Evolutionary conservation across 768 basidiomycete genomes (phyloP), one percentile per base, ranked within the genome.

Genomic region (Pholiota microspora): DNA sequence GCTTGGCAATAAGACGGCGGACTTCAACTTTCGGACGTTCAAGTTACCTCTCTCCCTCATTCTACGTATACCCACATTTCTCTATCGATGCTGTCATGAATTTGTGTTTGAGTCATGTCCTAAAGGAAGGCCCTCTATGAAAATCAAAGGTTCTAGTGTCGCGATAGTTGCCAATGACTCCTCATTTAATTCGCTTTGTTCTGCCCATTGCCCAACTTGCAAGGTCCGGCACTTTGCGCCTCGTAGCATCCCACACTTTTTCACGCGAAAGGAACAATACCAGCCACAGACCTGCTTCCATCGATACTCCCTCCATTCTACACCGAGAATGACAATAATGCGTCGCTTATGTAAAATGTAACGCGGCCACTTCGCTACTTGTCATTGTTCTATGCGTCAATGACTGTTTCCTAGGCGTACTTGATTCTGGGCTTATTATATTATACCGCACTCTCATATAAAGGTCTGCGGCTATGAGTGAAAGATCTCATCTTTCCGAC

Each of bases 271-370:
- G 36, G 45, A 54, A 32, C 38, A 42, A 38, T 42, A 40, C 29
- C 21, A 16, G 32, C 36, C 27, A 38, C 50, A 16, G 42, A 46
- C 38, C 21, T 35, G 25, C 15, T 45, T 49, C 21, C 4, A 45
- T 49, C 13, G 49, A 9, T 23, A 18, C 21, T 32, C 28, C 38
- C 50, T 47, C 25, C 48, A 51, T 38, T 48, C 53, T 50, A 31
- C 28, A 42, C 60, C 45, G 42, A 29, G 40, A 47, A 53, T 48
- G 15, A 48, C 44, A 42, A 52, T 54, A 65, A 65, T 65, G 62
- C 18, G 18, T 2, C 3, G 36, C 53, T 65, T 62, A 65, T 48
- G 59, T 63, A 61, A 62, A 3, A 65, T 48, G 59, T 63, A 61
- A 62, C 4, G 36, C 53, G 25, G 7, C 40, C 29, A 29, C 56